Conservation (phyloP, 2,329 filamentous ascomycete species). For the Alternaria sp. region DNA sequence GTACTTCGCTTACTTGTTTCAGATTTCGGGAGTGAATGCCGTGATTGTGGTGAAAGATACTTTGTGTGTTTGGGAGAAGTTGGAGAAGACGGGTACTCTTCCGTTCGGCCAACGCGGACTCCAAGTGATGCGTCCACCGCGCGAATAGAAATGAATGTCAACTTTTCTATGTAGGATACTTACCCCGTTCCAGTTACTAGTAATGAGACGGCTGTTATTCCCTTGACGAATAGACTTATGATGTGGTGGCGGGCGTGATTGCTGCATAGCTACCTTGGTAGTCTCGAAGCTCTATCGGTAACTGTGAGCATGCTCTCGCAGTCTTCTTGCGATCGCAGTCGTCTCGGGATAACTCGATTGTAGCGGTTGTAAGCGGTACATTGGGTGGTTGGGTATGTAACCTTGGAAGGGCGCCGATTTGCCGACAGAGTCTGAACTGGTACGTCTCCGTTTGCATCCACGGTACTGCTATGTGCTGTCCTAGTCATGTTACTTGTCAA, state of each 20-base stretch:
- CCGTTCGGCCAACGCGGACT: background rate
- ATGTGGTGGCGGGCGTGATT: background rate
- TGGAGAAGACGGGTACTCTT: background rate
- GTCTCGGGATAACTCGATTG: background rate
- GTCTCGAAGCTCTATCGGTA: background rate
- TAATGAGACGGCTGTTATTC: background rate
- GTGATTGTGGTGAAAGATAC: background rate
- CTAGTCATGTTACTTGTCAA: background rate
- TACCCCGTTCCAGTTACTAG: background rate
- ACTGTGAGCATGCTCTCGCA: background rate
- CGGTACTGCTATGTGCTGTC: background rate
- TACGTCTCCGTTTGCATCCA: background rate
- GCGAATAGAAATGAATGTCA: background rate
- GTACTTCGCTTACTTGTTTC: background rate
- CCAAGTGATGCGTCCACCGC: background rate
- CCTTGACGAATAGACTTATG: background rate
- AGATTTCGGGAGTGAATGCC: background rate
- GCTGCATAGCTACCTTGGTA: background rate
- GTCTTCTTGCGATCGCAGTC: background rate
- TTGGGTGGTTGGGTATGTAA: background rate
- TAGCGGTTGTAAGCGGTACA: background rate
- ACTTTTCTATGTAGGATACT: background rate
- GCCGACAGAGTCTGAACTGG: background rate
- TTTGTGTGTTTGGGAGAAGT: background rate
- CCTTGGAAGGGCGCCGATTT: background rate